phyloP scores from a whole-genome alignment of 495 filamentous ascomycete genomes.

The Penicillium turbatum region DNA sequence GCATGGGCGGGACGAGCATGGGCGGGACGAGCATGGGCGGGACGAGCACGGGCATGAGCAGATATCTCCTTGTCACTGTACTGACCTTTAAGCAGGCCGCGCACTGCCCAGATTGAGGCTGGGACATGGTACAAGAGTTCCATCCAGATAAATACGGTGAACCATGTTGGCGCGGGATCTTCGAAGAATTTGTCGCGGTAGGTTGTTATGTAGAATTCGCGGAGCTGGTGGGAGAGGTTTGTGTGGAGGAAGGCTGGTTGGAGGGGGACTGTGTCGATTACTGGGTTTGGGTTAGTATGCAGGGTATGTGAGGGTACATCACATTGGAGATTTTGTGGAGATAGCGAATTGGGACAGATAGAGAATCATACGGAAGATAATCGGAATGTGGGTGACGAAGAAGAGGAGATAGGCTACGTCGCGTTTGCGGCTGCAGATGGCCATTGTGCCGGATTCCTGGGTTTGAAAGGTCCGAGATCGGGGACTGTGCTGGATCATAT shows the following conservation, averaged over 20 bases:
- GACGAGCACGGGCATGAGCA: neutral
- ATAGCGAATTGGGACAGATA: neutral
- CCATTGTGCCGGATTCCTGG: neutral
- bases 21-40: neutral
- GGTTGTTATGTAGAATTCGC: constrained; percentile 59
- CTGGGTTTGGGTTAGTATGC: constrained; percentile 28
- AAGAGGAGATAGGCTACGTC: constrained; percentile 64
- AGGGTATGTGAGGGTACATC: neutral
- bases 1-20: neutral
- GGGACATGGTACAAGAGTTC: constrained; percentile 69
- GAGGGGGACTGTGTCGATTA: constrained; percentile 61
- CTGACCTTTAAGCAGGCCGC: constrained; percentile 43
- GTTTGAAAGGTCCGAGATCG: too few relatives aligned
- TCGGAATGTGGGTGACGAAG: constrained; percentile 62
- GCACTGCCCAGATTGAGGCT: constrained; percentile 59
- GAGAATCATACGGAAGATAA: constrained; percentile 59
- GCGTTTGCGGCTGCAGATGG: constrained; percentile 35
- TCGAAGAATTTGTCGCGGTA: constrained; percentile 77
- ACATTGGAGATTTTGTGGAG: constrained; percentile 5
- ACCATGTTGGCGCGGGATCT: constrained; percentile 60
- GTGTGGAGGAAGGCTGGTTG: constrained; percentile 56
- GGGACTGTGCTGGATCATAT: constrained; percentile 1
- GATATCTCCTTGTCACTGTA: neutral
- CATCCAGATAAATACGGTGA: constrained; percentile 61
- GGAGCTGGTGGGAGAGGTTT: constrained; percentile 46